Conservation (phyloP, 192 early-diverging fungal species). For the Entophlyctis luteolus region DNA sequence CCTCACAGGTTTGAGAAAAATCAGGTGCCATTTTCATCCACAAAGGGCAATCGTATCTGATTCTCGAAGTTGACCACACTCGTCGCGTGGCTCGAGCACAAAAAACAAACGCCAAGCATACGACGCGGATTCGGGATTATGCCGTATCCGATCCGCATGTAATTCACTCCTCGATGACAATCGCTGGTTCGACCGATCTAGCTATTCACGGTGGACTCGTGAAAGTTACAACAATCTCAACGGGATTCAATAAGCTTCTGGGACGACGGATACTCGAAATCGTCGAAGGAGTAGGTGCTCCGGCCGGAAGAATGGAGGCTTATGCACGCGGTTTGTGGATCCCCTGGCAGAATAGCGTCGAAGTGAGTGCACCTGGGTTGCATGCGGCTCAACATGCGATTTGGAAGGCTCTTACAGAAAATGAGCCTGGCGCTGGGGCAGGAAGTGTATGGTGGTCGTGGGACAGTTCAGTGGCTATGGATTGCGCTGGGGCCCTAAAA, state of each 20-base stretch:
- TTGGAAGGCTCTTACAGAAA: too few species aligned
- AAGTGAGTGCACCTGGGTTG: too few species aligned
- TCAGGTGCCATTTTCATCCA: slow-evolving; percentile 62
- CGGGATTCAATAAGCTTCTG: slow-evolving; percentile 57
- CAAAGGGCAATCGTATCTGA: slow-evolving; percentile 51
- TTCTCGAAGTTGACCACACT: slow-evolving; percentile 50
- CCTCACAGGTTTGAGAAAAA: too few species aligned
- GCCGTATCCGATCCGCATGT: slow-evolving; percentile 49
- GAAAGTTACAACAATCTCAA: slow-evolving; percentile 51
- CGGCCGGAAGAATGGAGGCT: too few species aligned
- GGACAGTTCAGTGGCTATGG: too few species aligned
- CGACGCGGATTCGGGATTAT: slow-evolving; percentile 51
- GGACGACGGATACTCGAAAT: slow-evolving; percentile 23
- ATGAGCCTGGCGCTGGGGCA: too few species aligned
- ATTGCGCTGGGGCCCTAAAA: too few species aligned
- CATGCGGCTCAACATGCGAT: too few species aligned
- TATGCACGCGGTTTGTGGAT: too few species aligned
- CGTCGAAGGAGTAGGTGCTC: too few species aligned
- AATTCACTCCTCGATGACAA: not conserved
- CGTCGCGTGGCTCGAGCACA: slow-evolving; percentile 40
- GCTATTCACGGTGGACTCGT: slow-evolving; percentile 12
- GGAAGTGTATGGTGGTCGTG: too few species aligned
- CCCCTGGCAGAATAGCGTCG: too few species aligned
- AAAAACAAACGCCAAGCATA: slow-evolving; percentile 46
- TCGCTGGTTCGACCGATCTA: slow-evolving; percentile 21